Conservation (phyloP, 306 rosid species). For the Quercus dentata region DNA sequence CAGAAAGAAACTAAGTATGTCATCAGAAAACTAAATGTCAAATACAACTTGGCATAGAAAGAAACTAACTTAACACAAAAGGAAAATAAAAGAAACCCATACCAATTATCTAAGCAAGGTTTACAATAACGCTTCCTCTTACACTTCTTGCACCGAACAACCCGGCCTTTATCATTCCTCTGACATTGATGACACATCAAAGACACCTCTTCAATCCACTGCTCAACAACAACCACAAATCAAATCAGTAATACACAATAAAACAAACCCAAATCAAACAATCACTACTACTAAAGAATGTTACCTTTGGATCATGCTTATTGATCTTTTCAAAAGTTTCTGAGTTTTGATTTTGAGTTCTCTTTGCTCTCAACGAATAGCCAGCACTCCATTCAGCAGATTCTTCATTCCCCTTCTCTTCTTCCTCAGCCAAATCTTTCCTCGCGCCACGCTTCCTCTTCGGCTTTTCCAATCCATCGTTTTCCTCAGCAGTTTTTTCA, state of each 20-base stretch:
- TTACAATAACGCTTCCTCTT: slow-evolving; percentile 58
- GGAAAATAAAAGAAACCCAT: not conserved
- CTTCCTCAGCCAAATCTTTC: no score
- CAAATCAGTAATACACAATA: not conserved
- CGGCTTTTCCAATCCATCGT: no score
- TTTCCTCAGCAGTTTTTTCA: no score
- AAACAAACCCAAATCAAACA: not conserved
- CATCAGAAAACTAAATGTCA: no score
- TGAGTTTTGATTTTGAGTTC: not conserved
- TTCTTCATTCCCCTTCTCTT: no score
- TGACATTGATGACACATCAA: slow-evolving; percentile 93
- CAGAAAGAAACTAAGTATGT: no score
- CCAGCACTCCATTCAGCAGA: no score
- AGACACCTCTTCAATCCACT: slow-evolving; percentile 46
- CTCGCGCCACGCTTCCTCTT: no score
- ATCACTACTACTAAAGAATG: no score
- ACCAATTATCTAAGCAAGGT: slow-evolving; percentile 56
- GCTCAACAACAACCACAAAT: not conserved
- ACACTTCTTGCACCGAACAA: slow-evolving; percentile 51
- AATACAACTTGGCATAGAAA: not conserved
- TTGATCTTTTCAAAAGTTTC: not conserved
- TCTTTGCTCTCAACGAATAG: not conserved
- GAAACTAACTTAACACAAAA: not conserved
- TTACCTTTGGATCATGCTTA: not conserved
- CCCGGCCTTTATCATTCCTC: slow-evolving; percentile 75